Evolutionary conservation across 805 yeast species (phyloP).

Genomic region (Monosporozyma servazzii): DNA sequence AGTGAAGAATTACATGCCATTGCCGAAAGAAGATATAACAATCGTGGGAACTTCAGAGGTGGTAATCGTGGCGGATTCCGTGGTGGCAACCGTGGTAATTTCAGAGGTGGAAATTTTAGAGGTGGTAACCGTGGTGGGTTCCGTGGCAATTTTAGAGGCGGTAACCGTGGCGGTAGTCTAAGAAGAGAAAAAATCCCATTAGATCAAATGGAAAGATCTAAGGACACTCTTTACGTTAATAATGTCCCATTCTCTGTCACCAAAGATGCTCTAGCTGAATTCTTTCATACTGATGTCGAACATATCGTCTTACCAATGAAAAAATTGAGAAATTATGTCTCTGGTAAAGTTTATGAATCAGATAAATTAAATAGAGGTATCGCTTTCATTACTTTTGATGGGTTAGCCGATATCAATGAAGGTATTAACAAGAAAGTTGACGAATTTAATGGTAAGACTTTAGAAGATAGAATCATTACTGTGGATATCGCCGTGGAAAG

Average conservation of each 20-base stretch:
- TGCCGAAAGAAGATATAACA: conserved; percentile 5
- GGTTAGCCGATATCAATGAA: conserved; percentile 15
- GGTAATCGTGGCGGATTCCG: conserved; percentile 7
- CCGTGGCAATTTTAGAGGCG: conserved; percentile 14
- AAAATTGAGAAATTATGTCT: conserved; percentile 22
- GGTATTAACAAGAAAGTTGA: conserved; percentile 59
- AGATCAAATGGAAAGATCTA: conserved; percentile 33
- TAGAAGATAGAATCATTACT: conserved; percentile 55
- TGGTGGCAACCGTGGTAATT: no score
- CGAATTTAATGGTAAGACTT: conserved; percentile 54
- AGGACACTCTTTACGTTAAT: conserved; percentile 51
- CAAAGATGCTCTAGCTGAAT: conserved; percentile 44
- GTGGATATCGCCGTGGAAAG: conserved; percentile 59
- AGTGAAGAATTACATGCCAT: conserved; percentile 9
- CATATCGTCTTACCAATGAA: conserved; percentile 47
- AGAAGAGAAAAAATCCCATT: conserved; percentile 29
- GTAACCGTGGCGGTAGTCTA: conserved; percentile 6
- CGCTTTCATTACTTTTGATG: conserved; percentile 48
- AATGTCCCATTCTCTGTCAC: conserved; percentile 54
- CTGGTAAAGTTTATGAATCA: conserved; percentile 30
- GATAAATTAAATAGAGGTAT: conserved; percentile 43
- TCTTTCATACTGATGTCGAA: conserved; percentile 41
- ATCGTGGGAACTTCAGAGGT: conserved; percentile 9
- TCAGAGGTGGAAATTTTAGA: conserved; percentile 5
- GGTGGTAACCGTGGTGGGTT: conserved; percentile 6